A percentile compares a stretch with the other conserved stretches of the same genome.
These are phyloP conservation scores for Phalaenopsis equestris DNA, from an alignment of 106 monocot species.

Conservation along the genomic window DNA sequence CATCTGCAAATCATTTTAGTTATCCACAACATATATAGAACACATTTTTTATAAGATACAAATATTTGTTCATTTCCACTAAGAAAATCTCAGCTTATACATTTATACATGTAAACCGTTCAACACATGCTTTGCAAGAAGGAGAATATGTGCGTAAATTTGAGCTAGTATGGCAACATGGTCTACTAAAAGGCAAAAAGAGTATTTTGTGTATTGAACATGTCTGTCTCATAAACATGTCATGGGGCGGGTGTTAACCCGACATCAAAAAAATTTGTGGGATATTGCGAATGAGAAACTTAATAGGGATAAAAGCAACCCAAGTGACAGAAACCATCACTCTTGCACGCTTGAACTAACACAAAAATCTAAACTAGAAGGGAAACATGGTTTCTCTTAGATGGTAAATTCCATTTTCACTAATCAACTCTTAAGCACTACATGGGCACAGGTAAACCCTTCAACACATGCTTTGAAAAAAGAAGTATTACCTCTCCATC, in stretches of 20 bases:
- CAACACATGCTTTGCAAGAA: conserved; percentile 2
- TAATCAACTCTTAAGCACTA: not conserved
- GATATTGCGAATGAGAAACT: conserved; percentile 15
- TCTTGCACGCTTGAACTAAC: not conserved
- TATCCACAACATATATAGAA: too few species aligned
- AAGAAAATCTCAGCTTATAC: too few species aligned
- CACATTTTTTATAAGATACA: too few species aligned
- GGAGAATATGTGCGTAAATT: conserved; percentile 20
- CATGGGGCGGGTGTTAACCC: not conserved
- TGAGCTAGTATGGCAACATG: conserved; percentile 28
- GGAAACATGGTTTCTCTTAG: not conserved
- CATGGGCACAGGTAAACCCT: not conserved
- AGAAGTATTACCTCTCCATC: too few species aligned
- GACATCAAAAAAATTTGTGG: conserved; percentile 7
- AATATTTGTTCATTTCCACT: too few species aligned
- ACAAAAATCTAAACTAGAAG: not conserved
- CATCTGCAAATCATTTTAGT: too few species aligned
- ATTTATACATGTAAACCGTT: conserved; percentile 7
- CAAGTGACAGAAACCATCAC: not conserved
- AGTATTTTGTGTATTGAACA: conserved; percentile 9
- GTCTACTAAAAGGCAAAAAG: conserved; percentile 8
- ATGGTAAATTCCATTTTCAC: not conserved
- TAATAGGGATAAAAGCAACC: not conserved
- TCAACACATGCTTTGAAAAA: too few species aligned
- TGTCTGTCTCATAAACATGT: conserved; percentile 14